phyloP scores from a whole-genome alignment of 257 asterid species.

The Galeopsis tetrahit region DNA sequence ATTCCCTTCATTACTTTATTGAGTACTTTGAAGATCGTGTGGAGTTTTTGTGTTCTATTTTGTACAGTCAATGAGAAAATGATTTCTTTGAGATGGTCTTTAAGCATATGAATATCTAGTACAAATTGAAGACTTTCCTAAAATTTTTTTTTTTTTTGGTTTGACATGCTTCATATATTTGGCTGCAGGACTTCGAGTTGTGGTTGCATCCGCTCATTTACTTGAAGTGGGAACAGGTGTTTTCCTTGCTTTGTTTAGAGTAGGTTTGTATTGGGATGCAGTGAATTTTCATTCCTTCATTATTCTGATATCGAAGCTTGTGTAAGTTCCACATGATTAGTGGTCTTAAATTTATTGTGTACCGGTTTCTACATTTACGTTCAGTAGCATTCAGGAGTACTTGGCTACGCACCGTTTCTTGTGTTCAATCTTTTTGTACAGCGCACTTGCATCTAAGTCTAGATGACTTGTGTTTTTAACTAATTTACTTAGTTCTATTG shows the following conservation, averaged over 20 bases:
- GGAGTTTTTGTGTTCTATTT: not conserved
- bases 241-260: not conserved
- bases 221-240: not conserved
- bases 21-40: not conserved
- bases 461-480: not conserved
- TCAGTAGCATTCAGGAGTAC: not conserved
- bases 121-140: not conserved
- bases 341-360: not conserved
- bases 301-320: not conserved
- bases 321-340: not conserved
- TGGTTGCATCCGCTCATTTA: not conserved
- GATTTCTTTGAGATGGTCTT: not conserved
- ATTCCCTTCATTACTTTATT: not conserved
- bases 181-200: not conserved
- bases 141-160: not conserved
- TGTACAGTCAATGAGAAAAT: not conserved
- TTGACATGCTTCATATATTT: not conserved
- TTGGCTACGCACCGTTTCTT: not conserved
- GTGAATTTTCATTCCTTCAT: constrained; percentile 2
- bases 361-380: not conserved
- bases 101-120: not conserved
- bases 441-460: not conserved
- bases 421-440: not conserved
- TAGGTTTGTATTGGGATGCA: constrained; percentile 3
- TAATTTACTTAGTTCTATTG: not conserved